phyloP scores from a whole-genome alignment of 257 asterid species.

The Jacaranda mimosifolia region DNA sequence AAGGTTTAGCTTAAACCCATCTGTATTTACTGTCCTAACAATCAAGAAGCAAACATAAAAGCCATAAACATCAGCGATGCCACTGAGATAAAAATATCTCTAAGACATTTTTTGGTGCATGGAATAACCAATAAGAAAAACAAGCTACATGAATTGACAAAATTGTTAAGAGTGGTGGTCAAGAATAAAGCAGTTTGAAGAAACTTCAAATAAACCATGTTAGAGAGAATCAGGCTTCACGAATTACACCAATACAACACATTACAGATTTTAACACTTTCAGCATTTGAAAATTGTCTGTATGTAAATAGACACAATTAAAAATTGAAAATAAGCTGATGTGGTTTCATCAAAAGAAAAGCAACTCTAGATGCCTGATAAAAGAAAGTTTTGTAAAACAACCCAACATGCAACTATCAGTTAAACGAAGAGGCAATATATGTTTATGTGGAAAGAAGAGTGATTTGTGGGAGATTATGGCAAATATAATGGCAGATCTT shows the following conservation, averaged over 20 bases:
- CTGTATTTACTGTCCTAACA: slow-evolving; percentile 88
- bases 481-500: too few species aligned
- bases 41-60: slow-evolving; percentile 45
- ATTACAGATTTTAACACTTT: slow-evolving; percentile 2
- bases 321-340: not conserved
- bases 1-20: slow-evolving; percentile 96
- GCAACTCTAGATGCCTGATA: not conserved
- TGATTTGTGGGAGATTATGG: too few species aligned
- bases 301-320: not conserved
- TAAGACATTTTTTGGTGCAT: not conserved
- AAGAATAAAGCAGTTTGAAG: slow-evolving; percentile 27
- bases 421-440: slow-evolving; percentile 17
- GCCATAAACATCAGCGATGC: slow-evolving; percentile 40
- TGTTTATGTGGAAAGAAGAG: too few species aligned
- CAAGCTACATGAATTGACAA: slow-evolving; percentile 15
- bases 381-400: not conserved
- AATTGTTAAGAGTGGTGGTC: not conserved
- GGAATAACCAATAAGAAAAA: slow-evolving; percentile 24
- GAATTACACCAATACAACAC: not conserved
- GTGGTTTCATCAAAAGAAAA: not conserved
- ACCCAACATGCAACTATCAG: not conserved
- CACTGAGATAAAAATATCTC: slow-evolving; percentile 6
- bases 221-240: slow-evolving; percentile 19
- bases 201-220: slow-evolving; percentile 12
- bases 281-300: not conserved